These are phyloP conservation scores for Phialophora verrucosa DNA, from an alignment of 2,329 filamentous ascomycete genomes.

Conservation along the genomic window DNA sequence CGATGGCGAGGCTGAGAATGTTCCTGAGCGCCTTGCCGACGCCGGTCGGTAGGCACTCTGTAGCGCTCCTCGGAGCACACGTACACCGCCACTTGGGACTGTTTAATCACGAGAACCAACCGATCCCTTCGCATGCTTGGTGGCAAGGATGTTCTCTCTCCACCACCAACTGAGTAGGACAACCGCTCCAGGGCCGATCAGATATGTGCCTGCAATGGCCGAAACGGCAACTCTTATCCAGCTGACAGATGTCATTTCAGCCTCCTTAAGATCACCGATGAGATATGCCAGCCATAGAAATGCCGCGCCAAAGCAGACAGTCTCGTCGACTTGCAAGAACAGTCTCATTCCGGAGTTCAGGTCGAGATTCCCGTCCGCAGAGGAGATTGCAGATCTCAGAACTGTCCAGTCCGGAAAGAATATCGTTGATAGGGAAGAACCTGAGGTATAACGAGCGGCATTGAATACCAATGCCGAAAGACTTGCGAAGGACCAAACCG, in stretches of 20 bases:
- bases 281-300: constrained; percentile 45
- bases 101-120: background rate
- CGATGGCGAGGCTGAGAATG: background rate
- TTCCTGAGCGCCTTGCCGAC: background rate
- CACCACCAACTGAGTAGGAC: constrained; percentile 44
- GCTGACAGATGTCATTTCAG: constrained; percentile 39
- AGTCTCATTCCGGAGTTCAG: constrained; percentile 28
- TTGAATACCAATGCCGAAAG: constrained; percentile 18
- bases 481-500: constrained; percentile 1
- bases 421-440: background rate
- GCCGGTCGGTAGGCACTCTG: background rate
- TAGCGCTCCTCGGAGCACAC: background rate
- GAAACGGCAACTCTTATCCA: constrained; percentile 40
- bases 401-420: constrained; percentile 8
- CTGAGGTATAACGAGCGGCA: background rate
- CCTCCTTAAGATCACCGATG: constrained; percentile 45
- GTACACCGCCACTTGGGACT: background rate
- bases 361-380: constrained; percentile 37
- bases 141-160: constrained; percentile 46
- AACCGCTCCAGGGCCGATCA: constrained; percentile 43
- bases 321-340: constrained; percentile 20
- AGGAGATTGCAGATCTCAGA: constrained; percentile 28
- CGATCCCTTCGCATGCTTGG: constrained; percentile 30
- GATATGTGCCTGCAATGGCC: constrained; percentile 31
- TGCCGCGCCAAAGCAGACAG: constrained; percentile 18